These are phyloP conservation scores for Candida stauntonica DNA, from an alignment of 805 yeast species.

Conservation along the genomic window DNA sequence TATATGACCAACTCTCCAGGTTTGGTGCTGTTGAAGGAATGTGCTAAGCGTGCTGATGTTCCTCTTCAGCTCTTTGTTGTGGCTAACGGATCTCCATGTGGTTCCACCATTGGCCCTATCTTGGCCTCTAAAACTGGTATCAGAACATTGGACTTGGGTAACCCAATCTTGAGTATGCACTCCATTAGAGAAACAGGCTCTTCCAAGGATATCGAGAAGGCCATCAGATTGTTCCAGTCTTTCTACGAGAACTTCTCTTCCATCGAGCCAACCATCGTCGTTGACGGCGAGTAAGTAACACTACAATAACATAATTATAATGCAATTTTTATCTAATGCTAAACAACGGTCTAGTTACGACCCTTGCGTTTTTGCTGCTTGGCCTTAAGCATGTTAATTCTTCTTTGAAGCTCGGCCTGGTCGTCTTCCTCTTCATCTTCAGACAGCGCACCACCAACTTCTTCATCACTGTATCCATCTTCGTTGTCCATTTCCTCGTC, in stretches of 20 bases:
- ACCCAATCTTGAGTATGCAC: conserved; percentile 92
- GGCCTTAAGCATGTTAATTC: conserved; percentile 22
- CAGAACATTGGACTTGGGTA: conserved; percentile 84
- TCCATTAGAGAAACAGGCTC: conserved; percentile 92
- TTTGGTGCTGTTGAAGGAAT: conserved; percentile 64
- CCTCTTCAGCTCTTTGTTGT: conserved; percentile 93
- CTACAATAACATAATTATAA: neutral
- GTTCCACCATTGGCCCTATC: conserved; percentile 95
- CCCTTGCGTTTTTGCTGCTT: conserved; percentile 22
- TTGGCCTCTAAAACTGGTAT: conserved; percentile 83
- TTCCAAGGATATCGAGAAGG: conserved; percentile 59
- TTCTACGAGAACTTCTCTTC: conserved; percentile 48
- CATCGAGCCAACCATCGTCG: conserved; percentile 40
- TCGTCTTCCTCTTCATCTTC: conserved; percentile 26
- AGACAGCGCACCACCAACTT: conserved; percentile 22
- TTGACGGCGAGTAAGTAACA: conserved; percentile 27
- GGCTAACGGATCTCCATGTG: conserved; percentile 90
- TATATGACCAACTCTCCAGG: conserved; percentile 94
- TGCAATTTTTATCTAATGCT: neutral
- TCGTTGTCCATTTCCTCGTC: conserved; percentile 10
- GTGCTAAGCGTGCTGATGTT: conserved; percentile 63
- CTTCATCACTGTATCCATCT: conserved; percentile 32
- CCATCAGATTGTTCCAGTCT: conserved; percentile 56
- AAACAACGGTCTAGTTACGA: conserved; percentile 1
- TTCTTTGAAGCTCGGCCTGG: conserved; percentile 19